Base-by-base conservation (phyloP, 2,329 filamentous ascomycete species). In the Ophiostoma himal-ulmi region DNA sequence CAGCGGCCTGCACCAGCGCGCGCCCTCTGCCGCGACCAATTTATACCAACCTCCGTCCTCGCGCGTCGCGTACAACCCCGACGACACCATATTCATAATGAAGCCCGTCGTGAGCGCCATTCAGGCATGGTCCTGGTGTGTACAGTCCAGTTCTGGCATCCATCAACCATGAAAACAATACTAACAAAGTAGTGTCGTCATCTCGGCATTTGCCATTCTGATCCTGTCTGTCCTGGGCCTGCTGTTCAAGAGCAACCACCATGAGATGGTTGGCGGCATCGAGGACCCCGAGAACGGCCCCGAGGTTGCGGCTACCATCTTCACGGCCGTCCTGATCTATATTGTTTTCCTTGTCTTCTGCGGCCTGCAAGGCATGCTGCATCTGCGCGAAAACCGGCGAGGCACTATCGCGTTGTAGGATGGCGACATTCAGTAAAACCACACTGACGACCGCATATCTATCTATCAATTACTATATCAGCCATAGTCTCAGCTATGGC, bases 111-210 rank as follows among this genome's bases (percentile, higher is more conserved):
- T 98, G 76, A 91, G 92, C 78, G 90, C 93, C 75, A 87, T 94
- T 83, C 94, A 96, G 83, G 94, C 94, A 78, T 97, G 94, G 93
- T 92, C 89, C 83, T 97, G 94, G 94, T 97, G 84, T 78, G 88
- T 80, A 17, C 13, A 11, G 1, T 34, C 30, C 11, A 11, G 3
- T 20, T 2, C 20, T 22, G 26, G 34, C 11, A 14, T n/a, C 36
- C 52, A 5, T 57, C n/a, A 13, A n/a, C 10, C 36, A 41, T 5
- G 41, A 66, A 39, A 26, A 1, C n/a, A 6, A 44, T 34, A 17
- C 26, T 64, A 52, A 72, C 65, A 4, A n/a, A 75, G 74, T 75
- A 97, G 94, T 85, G 91, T 89, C 78, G 81, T 93, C 82, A 80
- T 91, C 79, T 86, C 87, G 78, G 76, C 86, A 78, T 85, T 92